These are phyloP conservation scores for Ceratobasidium sp. DNA, from an alignment of 1,284 basidiomycete genomes.

Conservation along the genomic window DNA sequence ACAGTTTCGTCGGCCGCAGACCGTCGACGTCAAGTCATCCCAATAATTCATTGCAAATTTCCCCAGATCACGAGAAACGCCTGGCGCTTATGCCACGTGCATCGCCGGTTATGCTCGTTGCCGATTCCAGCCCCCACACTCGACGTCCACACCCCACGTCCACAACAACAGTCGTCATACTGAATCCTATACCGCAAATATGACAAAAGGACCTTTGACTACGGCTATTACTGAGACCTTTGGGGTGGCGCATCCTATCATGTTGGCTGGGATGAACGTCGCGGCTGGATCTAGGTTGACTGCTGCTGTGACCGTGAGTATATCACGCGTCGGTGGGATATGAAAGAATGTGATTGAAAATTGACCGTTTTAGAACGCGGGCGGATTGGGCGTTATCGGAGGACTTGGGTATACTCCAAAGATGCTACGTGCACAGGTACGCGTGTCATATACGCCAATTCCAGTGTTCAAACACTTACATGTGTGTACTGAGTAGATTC, in stretches of 20 bases:
- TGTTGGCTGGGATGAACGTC: slow-evolving; percentile 61
- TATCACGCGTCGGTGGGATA: background rate
- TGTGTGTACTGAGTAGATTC: slow-evolving; percentile 62
- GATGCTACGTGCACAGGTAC: slow-evolving; percentile 46
- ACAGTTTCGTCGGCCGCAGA: background rate
- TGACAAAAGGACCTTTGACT: slow-evolving; percentile 42
- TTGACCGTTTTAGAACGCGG: slow-evolving; percentile 52
- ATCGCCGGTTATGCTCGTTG: background rate
- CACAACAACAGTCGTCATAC: background rate
- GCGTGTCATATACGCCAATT: slow-evolving; percentile 41
- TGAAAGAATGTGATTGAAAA: background rate
- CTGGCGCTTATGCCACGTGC: background rate
- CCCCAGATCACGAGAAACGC: background rate
- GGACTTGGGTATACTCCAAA: slow-evolving; percentile 56
- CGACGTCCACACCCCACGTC: slow-evolving; percentile 11
- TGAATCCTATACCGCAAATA: background rate
- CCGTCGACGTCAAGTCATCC: slow-evolving; percentile 8
- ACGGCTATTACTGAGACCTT: slow-evolving; percentile 58
- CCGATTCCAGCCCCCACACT: slow-evolving; percentile 10
- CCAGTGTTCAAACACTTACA: background rate
- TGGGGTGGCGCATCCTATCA: slow-evolving; percentile 60
- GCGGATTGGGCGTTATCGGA: slow-evolving; percentile 61
- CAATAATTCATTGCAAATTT: slow-evolving; percentile 7
- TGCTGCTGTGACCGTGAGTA: slow-evolving; percentile 52
- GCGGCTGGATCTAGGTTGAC: slow-evolving; percentile 56